A percentile compares a stretch with the other conserved stretches of the same genome.
phyloP scores from a whole-genome alignment of 2,329 filamentous ascomycete genomes.

The Chaetomiaceae sp. region DNA sequence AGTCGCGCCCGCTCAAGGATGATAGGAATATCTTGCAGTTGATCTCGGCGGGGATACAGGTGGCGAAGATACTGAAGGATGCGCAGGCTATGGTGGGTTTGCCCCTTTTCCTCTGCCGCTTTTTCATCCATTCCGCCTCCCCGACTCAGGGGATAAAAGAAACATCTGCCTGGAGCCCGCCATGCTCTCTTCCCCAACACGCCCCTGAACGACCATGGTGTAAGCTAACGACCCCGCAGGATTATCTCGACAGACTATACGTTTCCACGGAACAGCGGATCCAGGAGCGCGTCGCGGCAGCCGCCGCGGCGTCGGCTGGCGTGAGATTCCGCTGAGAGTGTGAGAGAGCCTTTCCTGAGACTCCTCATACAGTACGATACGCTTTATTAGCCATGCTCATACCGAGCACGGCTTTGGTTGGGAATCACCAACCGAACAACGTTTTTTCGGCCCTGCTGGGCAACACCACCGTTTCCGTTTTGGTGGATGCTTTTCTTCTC shows the following conservation, averaged over 20 bases:
- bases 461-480: neutral
- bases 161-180: too few species aligned
- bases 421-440: constrained; percentile 2
- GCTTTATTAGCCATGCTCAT: too few species aligned
- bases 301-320: constrained; percentile 17
- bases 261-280: constrained; percentile 76
- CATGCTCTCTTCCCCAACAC: too few species aligned
- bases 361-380: neutral
- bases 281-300: constrained; percentile 53
- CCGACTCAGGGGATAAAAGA: neutral
- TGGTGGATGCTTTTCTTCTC: neutral
- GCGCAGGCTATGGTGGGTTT: constrained; percentile 62
- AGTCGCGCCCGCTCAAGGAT: constrained; percentile 78
- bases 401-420: neutral
- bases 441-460: neutral
- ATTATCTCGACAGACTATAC: constrained; percentile 76
- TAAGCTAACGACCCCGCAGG: constrained; percentile 31
- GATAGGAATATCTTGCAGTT: constrained; percentile 84
- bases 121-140: neutral
- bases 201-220: too few species aligned
- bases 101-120: neutral
- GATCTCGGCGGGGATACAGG: constrained; percentile 81
- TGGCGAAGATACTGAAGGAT: constrained; percentile 83
- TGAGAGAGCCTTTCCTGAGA: neutral
- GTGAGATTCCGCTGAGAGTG: constrained; percentile 22